A percentile compares a stretch with the other conserved stretches of the same genome.
phyloP scores from a whole-genome alignment of 306 rosid genomes.

The Lathyrus sativus region DNA sequence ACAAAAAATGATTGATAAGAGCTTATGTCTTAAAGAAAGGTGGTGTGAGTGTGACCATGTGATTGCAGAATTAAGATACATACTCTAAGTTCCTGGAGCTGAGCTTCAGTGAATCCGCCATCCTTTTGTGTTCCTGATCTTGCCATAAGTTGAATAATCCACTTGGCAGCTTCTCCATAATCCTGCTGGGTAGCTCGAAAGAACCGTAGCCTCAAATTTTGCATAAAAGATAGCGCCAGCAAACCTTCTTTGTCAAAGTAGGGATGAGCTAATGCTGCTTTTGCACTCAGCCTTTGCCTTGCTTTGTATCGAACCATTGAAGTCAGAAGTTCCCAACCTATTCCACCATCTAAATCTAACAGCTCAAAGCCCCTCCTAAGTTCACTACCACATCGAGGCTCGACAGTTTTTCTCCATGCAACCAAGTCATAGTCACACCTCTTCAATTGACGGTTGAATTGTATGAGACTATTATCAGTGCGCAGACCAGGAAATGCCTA shows the following conservation, averaged over 20 bases:
- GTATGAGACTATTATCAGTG: conserved; percentile 74
- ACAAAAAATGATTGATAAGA: conserved; percentile 4
- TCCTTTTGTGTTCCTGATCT: conserved; percentile 82
- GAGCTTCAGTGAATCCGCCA: conserved; percentile 98
- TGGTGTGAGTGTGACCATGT: background rate
- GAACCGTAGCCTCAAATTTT: conserved; percentile 70
- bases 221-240: conserved; percentile 81
- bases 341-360: conserved; percentile 89
- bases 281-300: conserved; percentile 86
- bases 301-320: conserved; percentile 91
- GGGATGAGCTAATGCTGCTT: conserved; percentile 87
- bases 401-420: conserved; percentile 72
- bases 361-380: conserved; percentile 82
- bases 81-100: conserved; percentile 78
- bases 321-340: conserved; percentile 91
- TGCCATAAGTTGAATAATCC: conserved; percentile 84
- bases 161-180: conserved; percentile 81
- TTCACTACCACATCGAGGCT: conserved; percentile 70
- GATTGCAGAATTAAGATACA: conserved; percentile 7
- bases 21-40: background rate
- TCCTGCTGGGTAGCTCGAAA: conserved; percentile 86
- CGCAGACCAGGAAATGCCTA: conserved; percentile 82
- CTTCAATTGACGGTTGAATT: conserved; percentile 87
- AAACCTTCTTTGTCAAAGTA: conserved; percentile 82
- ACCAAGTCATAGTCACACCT: conserved; percentile 89